Percentiles rank a stretch among this genome's conserved stretches.
Conservation (phyloP, 1,284 basidiomycete species). For the Apiotrichum sp. region DNA sequence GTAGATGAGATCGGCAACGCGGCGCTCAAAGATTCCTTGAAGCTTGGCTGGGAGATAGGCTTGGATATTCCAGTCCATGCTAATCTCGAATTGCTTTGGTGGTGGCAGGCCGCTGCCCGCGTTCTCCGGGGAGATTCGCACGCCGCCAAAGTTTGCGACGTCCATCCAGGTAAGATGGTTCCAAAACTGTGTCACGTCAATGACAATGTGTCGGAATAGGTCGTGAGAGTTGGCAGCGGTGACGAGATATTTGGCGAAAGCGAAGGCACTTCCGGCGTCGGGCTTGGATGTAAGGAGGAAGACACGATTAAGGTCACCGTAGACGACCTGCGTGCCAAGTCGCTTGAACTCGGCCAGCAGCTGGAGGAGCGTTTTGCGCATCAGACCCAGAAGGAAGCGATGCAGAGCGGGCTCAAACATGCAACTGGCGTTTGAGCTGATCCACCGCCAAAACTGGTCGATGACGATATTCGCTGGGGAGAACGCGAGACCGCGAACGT, state of each 20-base stretch:
- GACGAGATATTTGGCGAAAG: conserved; percentile 91
- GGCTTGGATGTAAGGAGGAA: conserved; percentile 92
- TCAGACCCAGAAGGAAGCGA: conserved; percentile 87
- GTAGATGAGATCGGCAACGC: conserved; percentile 77
- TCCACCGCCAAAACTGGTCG: conserved; percentile 98
- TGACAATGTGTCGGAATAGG: conserved; percentile 86
- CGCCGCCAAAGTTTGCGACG: conserved; percentile 82
- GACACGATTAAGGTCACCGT: conserved; percentile 89
- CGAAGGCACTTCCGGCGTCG: conserved; percentile 80
- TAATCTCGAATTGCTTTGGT: conserved; percentile 50
- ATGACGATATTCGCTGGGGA: conserved; percentile 52
- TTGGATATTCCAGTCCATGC: conserved; percentile 94
- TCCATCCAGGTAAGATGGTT: conserved; percentile 97
- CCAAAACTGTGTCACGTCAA: conserved; percentile 85
- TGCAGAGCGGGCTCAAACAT: conserved; percentile 93
- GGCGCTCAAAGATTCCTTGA: conserved; percentile 69
- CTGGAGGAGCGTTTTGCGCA: conserved; percentile 98
- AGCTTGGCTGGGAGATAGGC: conserved; percentile 80
- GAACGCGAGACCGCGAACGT: conserved; percentile 28
- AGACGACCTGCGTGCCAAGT: conserved; percentile 85
- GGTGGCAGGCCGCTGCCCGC: conserved; percentile 29
- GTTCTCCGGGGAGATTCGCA: conserved; percentile 64
- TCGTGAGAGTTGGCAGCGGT: conserved; percentile 91
- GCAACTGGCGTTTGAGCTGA: conserved; percentile 73
- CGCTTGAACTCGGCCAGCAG: conserved; percentile 94